A percentile compares a stretch with the other conserved stretches of the same genome.
phyloP scores from a whole-genome alignment of 1,284 basidiomycete species.

The Apiotrichum siamense region DNA sequence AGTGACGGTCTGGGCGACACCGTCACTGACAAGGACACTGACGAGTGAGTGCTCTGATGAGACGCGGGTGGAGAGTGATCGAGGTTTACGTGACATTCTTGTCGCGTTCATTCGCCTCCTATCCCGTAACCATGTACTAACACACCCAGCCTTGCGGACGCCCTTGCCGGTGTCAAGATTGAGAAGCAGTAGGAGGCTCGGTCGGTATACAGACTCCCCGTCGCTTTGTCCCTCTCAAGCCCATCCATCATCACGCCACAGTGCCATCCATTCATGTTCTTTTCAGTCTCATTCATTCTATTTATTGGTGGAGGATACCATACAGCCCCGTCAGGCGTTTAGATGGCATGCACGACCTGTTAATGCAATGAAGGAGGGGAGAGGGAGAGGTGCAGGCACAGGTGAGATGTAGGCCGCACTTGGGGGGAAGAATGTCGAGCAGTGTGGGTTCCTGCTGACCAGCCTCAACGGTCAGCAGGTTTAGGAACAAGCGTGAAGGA shows the following conservation, averaged over 20 bases:
- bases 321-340: not conserved
- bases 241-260: no score
- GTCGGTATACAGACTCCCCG: no score
- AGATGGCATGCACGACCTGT: not conserved
- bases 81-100: not conserved
- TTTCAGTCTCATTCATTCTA: no score
- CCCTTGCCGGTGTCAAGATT: slow-evolving; percentile 33
- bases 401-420: no score
- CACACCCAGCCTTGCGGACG: slow-evolving; percentile 36
- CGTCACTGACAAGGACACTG: slow-evolving; percentile 33
- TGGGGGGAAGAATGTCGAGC: no score
- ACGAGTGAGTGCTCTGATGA: slow-evolving; percentile 38
- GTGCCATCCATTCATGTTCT: no score
- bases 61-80: not conserved
- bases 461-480: no score
- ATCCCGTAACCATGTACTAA: not conserved
- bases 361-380: not conserved
- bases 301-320: no score
- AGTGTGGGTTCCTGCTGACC: no score
- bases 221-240: no score
- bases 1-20: slow-evolving; percentile 27
- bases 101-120: not conserved
- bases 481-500: no score
- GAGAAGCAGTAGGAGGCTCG: slow-evolving; percentile 24
- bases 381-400: no score